Evolutionary conservation across 495 filamentous ascomycete genomes (phyloP), one percentile per base, ranked within the genome.

Genomic region (Collariella sp.): DNA sequence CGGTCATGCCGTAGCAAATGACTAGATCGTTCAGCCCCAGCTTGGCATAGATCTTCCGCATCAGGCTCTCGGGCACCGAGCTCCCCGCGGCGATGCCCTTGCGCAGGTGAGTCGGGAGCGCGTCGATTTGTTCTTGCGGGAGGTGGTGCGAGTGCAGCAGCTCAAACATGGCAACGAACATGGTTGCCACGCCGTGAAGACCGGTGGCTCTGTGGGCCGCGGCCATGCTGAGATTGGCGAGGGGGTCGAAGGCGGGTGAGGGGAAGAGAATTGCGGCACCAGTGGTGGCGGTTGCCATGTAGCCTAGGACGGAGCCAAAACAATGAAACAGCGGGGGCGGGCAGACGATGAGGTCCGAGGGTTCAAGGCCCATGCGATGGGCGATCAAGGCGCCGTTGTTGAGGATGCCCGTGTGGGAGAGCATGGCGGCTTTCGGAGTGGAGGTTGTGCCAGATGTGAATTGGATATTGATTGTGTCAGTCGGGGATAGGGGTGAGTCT

Each of bases 1-100:
- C 93, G 13, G 93, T 98, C 93, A 98, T 98, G 35, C 90, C 93
- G 68, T 98, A 98, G 74, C 93, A 96, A 60, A 96, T 96, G 0
- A 91, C 95, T 50, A 96, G 64, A 26, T 95, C 87, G 0, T 79
- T 83, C 26, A 98, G 72, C 44, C 94, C 94, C 5, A 96, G 72
- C n/a, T 66, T 74, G 34, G 72, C 72, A 60, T 91, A 87, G 15
- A 98, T 65, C 54, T 80, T 83, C 15, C 82, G 80, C 93, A 98
- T 95, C 22, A 98, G 67, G 50, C 88, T 81, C 4, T 83, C 77
- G 0, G 91, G 93, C 18, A 98, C 83, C 38, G 80, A 86, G 46
- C 81, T 86, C 15, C 93, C 93, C 0, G 91, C 89, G n/a, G 85
- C 91, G 56, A 96, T 96, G 10, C 93, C 93, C 3, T 91, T 96